A percentile compares a stretch with the other conserved stretches of the same genome.
Evolutionary conservation across 2,329 filamentous ascomycete genomes (phyloP).

Genomic region (Cryphonectria nitschkei): DNA sequence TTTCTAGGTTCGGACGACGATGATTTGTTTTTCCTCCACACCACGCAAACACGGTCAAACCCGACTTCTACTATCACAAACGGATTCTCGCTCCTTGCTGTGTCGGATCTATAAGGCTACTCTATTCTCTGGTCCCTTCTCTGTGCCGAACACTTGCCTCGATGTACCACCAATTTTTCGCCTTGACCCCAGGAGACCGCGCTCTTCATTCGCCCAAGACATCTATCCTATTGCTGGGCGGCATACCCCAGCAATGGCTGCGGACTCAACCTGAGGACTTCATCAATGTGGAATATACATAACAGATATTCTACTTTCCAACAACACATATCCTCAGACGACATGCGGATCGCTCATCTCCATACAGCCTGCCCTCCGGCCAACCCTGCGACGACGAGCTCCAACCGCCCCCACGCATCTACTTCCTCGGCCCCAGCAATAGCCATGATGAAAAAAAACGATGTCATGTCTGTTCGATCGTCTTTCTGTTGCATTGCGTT

Average conservation of each 20-base stretch:
- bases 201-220: slow-evolving; percentile 11
- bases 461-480: slow-evolving; percentile 11
- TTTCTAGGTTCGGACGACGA: slow-evolving; percentile 95
- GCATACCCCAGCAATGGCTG: slow-evolving; percentile 8
- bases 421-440: slow-evolving; percentile 9
- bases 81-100: slow-evolving; percentile 26
- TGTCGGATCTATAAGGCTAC: slow-evolving; percentile 24
- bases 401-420: slow-evolving; percentile 12
- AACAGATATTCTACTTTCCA: slow-evolving; percentile 23
- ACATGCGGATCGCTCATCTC: slow-evolving; percentile 4
- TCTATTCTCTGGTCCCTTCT: slow-evolving; percentile 19
- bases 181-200: slow-evolving; percentile 32
- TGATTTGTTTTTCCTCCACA: slow-evolving; percentile 54
- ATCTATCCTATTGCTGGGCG: slow-evolving; percentile 4
- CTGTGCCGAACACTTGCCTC: slow-evolving; percentile 34
- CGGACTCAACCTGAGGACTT: slow-evolving; percentile 7
- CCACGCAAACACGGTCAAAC: slow-evolving; percentile 23
- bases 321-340: slow-evolving; percentile 15
- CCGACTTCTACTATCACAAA: slow-evolving; percentile 15
- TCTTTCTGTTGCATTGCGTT: slow-evolving; percentile 11
- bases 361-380: slow-evolving; percentile 15
- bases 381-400: slow-evolving; percentile 2
- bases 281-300: slow-evolving; percentile 24
- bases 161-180: slow-evolving; percentile 23
- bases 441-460: slow-evolving; percentile 11